Evolutionary conservation across 208 protist genomes (phyloP).

Genomic region (Leptomonas pyrrhocoris): DNA sequence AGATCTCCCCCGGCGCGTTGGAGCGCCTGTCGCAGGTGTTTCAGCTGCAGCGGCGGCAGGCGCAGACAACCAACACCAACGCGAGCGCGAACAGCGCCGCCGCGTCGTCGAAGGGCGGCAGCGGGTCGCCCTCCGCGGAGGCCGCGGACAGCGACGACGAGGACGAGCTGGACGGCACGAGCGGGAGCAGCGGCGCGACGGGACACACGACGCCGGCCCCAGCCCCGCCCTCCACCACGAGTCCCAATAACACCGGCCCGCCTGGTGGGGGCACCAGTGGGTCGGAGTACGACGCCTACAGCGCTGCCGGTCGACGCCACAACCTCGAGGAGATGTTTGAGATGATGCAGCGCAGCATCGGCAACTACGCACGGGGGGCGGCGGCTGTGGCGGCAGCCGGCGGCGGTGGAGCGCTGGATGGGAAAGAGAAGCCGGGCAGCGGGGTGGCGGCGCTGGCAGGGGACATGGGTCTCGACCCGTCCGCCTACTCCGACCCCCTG

Average conservation of each 20-base stretch:
- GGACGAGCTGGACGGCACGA: conserved; percentile 8
- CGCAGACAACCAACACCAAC: conserved; percentile 1
- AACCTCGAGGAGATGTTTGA: conserved; percentile 41
- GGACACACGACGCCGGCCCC: conserved; percentile 13
- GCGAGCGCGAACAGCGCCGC: too few relatives aligned
- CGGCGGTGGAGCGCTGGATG: not conserved
- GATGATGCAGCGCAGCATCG: conserved; percentile 39
- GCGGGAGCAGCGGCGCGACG: conserved; percentile 18
- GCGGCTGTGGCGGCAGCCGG: not conserved
- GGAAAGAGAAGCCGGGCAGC: not conserved
- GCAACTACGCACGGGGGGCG: conserved; percentile 15
- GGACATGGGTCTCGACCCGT: conserved; percentile 21
- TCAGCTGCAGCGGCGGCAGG: conserved; percentile 27
- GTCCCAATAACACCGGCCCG: not conserved
- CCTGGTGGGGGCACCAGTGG: conserved; percentile 1
- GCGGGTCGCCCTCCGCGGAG: conserved; percentile 17
- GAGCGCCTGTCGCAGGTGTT: conserved; percentile 33
- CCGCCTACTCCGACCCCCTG: conserved; percentile 26
- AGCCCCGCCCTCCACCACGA: not conserved
- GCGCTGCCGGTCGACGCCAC: conserved; percentile 12
- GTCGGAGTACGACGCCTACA: conserved; percentile 11
- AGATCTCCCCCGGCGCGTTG: conserved; percentile 24
- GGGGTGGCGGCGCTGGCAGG: conserved; percentile 10
- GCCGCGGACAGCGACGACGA: conserved; percentile 23
- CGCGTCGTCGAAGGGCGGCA: conserved; percentile 4